These are phyloP conservation scores for Dothideomycetes sp. DNA, from an alignment of 2,329 filamentous ascomycete genomes.

Conservation along the genomic window DNA sequence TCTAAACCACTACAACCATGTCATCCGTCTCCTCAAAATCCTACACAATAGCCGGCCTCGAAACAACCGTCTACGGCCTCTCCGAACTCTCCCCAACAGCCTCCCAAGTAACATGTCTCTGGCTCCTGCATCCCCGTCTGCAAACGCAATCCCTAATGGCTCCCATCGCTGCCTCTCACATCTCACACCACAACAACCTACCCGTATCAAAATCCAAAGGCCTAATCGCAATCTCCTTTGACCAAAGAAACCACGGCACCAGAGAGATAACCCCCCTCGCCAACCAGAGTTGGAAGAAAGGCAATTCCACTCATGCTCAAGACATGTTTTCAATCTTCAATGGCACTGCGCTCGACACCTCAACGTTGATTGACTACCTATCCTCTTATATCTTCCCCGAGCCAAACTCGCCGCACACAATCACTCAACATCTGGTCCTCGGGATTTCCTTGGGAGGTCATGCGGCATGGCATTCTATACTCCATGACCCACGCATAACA, in stretches of 20 bases:
- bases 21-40: conserved; percentile 52
- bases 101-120: conserved; percentile 63
- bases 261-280: conserved; percentile 56
- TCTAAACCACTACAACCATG: too few species aligned
- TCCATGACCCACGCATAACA: conserved; percentile 69
- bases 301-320: conserved; percentile 72
- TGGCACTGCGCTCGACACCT: conserved; percentile 66
- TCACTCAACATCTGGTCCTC: conserved; percentile 60
- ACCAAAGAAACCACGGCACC: conserved; percentile 86
- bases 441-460: conserved; percentile 85
- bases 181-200: conserved; percentile 57
- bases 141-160: conserved; percentile 65
- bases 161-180: conserved; percentile 57
- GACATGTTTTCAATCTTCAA: conserved; percentile 81
- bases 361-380: conserved; percentile 65
- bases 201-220: conserved; percentile 37
- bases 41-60: conserved; percentile 66
- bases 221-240: conserved; percentile 74
- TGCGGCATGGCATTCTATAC: conserved; percentile 71
- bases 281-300: conserved; percentile 70
- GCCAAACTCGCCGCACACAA: conserved; percentile 30
- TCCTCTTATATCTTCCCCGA: conserved; percentile 61
- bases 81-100: conserved; percentile 54
- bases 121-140: conserved; percentile 78
- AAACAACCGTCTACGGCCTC: conserved; percentile 72